A percentile compares a stretch with the other conserved stretches of the same genome.
Conservation (phyloP, 2,329 filamentous ascomycete species). For the Fusarium sp. region DNA sequence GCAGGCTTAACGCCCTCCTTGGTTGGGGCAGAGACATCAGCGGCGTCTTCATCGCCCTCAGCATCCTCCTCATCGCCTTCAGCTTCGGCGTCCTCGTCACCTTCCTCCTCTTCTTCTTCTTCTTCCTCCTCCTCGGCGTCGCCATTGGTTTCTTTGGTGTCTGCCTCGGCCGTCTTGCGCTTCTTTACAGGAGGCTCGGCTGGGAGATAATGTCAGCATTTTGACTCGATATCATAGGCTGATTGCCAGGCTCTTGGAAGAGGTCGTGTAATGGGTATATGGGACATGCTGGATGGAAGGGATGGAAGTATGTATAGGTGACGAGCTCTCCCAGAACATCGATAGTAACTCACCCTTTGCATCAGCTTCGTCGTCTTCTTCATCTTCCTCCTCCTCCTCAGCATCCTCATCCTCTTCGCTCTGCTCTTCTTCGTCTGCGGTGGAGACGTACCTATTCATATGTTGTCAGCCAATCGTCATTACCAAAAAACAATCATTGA, state of each 20-base stretch:
- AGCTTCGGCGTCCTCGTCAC: slow-evolving; percentile 45
- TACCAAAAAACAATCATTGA: not conserved
- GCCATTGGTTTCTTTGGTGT: slow-evolving; percentile 50
- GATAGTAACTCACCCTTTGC: slow-evolving; percentile 51
- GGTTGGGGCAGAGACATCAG: slow-evolving; percentile 34
- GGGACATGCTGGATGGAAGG: not conserved
- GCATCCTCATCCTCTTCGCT: slow-evolving; percentile 56
- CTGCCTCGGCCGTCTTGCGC: slow-evolving; percentile 58
- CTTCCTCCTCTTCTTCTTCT: slow-evolving; percentile 51
- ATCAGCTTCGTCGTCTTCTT: slow-evolving; percentile 50
- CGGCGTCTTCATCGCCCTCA: slow-evolving; percentile 45
- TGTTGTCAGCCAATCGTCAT: slow-evolving; percentile 30
- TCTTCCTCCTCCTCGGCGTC: slow-evolving; percentile 52
- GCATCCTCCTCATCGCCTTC: slow-evolving; percentile 45
- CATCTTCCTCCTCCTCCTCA: slow-evolving; percentile 53
- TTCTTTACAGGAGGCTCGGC: slow-evolving; percentile 60
- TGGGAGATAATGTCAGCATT: slow-evolving; percentile 4
- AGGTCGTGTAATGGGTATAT: not conserved
- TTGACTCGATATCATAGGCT: not conserved
- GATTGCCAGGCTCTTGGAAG: not conserved
- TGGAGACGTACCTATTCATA: slow-evolving; percentile 50
- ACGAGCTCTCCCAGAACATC: not conserved
- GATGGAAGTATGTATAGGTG: not conserved
- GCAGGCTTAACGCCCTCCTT: slow-evolving; percentile 41
- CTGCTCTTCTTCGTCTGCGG: slow-evolving; percentile 56